Evolutionary conservation across 805 yeast genomes (phyloP), one percentile per base, ranked within the genome.

Genomic region (Hanseniaspora clermontiae): DNA sequence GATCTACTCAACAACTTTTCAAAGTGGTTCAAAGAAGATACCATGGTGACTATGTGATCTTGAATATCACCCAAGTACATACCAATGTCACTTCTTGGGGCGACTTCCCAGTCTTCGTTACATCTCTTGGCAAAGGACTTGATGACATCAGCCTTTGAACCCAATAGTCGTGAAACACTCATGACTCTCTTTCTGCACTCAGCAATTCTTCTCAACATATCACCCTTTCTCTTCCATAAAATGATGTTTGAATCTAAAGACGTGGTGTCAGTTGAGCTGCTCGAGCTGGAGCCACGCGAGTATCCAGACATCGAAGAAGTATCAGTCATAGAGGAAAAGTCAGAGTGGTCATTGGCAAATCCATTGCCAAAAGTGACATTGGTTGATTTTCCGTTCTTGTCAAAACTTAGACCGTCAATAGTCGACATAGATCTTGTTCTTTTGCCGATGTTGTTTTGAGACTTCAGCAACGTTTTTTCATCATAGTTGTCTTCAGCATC

Each of bases 1-100:
- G 93, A 84, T 58, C 98, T 76, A 1, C 97, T 95, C 56, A 93
- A 75, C 47, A 93, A 74, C 70, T 93, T 93, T 65, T 93, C 98
- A 69, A 87, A 91, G 69, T 93, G 98, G 65, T 89, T 90, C 60
- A 93, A 74, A 4, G 95, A 82, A 64, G 93, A 96, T 1, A 90
- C 95, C 98, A 93, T 93, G 0, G 98, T 93, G 27, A 93, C 87
- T 38, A 93, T 83, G 71, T 93, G 98, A 71, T 93, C 98, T 70
- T 93, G 98, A 63, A 93, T 93, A 73, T 93, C 98, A 17, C 97
- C 96, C 58, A 93, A 71, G 68, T 91, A 93, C 83, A 93, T 82
- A 3, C 93, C 95, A 63, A 93, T 91, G 65, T 91, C 97, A 12
- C 83, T 79, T 60, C 83, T 76, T 52, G 91, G 88, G 0, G 87